Evolutionary conservation across 176 grass and related monocot species (phyloP).

Genomic region (Oryza australiensis): DNA sequence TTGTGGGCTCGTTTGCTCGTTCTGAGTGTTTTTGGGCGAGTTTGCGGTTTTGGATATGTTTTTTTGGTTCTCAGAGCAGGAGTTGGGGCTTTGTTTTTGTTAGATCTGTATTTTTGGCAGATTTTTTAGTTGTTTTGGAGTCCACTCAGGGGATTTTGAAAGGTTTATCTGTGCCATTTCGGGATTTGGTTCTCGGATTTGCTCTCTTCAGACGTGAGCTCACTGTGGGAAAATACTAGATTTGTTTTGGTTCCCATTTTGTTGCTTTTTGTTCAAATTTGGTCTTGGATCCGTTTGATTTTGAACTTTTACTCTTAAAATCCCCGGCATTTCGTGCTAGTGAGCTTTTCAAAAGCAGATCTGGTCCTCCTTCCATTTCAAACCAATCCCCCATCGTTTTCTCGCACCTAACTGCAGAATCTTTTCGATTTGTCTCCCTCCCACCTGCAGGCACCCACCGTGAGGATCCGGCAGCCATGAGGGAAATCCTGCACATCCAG

Average conservation of each 20-base stretch:
- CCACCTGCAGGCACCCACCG: slow-evolving; percentile 17
- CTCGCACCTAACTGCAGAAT: not conserved
- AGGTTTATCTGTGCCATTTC: not conserved
- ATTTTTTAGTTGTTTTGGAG: not conserved
- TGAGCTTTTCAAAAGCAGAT: slow-evolving; percentile 1
- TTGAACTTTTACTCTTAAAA: not conserved
- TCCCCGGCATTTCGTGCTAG: not conserved
- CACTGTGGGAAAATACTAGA: too few relatives aligned
- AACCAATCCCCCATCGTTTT: slow-evolving; percentile 11
- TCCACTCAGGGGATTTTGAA: too few relatives aligned
- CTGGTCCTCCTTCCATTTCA: not conserved
- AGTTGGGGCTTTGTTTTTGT: not conserved
- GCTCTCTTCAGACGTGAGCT: not conserved
- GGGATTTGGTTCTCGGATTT: not conserved
- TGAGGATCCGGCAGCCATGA: slow-evolving; percentile 54
- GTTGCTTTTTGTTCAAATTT: not conserved
- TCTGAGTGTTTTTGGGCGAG: not conserved
- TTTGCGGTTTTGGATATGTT: not conserved
- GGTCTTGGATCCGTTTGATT: not conserved
- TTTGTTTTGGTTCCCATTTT: too few relatives aligned
- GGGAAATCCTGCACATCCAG: slow-evolving; percentile 89
- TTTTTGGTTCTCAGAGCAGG: not conserved
- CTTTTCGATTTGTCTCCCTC: not conserved
- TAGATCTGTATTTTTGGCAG: not conserved
- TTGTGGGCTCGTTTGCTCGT: too few relatives aligned